Evolutionary conservation across 2,329 filamentous ascomycete genomes (phyloP), one percentile per base, ranked within the genome.

Genomic region (Ophiostoma pallidulum): DNA sequence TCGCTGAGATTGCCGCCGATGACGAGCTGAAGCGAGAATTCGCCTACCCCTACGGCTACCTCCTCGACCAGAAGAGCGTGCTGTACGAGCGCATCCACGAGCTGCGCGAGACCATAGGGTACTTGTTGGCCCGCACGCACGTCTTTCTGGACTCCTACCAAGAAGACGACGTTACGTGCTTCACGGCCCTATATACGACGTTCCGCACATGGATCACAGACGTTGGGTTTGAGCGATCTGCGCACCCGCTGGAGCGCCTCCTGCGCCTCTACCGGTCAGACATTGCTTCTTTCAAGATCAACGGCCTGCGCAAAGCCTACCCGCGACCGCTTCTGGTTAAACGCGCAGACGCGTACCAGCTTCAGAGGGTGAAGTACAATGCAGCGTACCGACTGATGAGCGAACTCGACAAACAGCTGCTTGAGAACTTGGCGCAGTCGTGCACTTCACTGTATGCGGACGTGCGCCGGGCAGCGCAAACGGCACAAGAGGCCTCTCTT

Each of bases 181-280:
- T 98, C 66, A 95, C 89, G 20, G 81, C 90, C 1, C 68, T 98
- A 2, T 98, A 95, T 65, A 85, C 85, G 19, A 87, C 91, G 1
- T 98, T 96, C 63, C 77, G 88, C 37, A 92, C 87, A 8, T 98
- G 90, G 89, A 97, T 98, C 58, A 89, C 94, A 2, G 92, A 98
- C 59, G 90, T 98, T 35, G 92, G 94, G 16, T 94, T 96, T 51
- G 92, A 98, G 66, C 78, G 91, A 51, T 96, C 91, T 16, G 91
- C 92, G 0, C 92, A 96, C 62, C 86, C 94, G 2, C 72, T 97
- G 9, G 92, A 98, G 62, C 77, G 92, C 18, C 82, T 97, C 13
- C 79, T 85, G 4, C 79, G 89, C 45, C 75, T 98, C 1, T 84
- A 96, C 61, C 82, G 83, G 57, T 83, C 87, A 6, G 92, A 98